A percentile compares a stretch with the other conserved stretches of the same genome.
Evolutionary conservation across 2,329 filamentous ascomycete species (phyloP).

Genomic region (Nannizziopsis barbatae): DNA sequence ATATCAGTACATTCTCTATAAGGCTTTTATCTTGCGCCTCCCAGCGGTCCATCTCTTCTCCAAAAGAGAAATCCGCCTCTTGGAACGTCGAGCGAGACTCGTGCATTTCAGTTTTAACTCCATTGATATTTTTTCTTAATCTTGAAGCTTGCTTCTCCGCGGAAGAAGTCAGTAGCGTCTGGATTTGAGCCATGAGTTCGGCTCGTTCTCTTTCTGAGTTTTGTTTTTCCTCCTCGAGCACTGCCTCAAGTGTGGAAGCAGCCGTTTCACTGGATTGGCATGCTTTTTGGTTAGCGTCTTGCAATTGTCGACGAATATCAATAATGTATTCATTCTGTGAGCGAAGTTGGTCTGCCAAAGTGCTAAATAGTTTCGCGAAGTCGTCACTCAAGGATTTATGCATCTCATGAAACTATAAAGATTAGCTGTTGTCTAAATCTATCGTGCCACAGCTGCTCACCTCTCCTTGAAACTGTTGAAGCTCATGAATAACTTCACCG

Average conservation of each 20-base stretch:
- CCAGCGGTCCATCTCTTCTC: constrained; percentile 64
- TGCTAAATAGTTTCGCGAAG: constrained; percentile 76
- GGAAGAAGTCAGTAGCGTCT: constrained; percentile 61
- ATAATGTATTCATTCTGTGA: constrained; percentile 69
- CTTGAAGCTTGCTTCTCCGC: constrained; percentile 63
- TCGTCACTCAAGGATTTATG: constrained; percentile 76
- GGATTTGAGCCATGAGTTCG: constrained; percentile 63
- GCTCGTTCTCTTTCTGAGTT: constrained; percentile 63
- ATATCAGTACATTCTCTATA: constrained; percentile 58
- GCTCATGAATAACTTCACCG: constrained; percentile 74
- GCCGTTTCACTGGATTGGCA: constrained; percentile 57
- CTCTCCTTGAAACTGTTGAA: constrained; percentile 69
- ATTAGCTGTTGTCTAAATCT: constrained; percentile 16
- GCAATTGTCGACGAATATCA: constrained; percentile 58
- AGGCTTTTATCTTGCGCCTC: constrained; percentile 56
- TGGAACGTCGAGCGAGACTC: constrained; percentile 55
- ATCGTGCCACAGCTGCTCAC: constrained; percentile 24
- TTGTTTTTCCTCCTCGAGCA: constrained; percentile 64
- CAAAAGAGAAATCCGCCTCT: constrained; percentile 54
- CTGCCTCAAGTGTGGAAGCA: constrained; percentile 54
- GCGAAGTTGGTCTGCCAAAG: constrained; percentile 61
- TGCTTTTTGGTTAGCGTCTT: constrained; percentile 56
- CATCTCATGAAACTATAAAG: constrained; percentile 59
- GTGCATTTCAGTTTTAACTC: constrained; percentile 54
- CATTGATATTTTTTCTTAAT: constrained; percentile 51